Percentiles rank a stretch among this genome's conserved stretches.
phyloP scores from a whole-genome alignment of 2,329 filamentous ascomycete species.

The Sporothrix pseudoabietina region DNA sequence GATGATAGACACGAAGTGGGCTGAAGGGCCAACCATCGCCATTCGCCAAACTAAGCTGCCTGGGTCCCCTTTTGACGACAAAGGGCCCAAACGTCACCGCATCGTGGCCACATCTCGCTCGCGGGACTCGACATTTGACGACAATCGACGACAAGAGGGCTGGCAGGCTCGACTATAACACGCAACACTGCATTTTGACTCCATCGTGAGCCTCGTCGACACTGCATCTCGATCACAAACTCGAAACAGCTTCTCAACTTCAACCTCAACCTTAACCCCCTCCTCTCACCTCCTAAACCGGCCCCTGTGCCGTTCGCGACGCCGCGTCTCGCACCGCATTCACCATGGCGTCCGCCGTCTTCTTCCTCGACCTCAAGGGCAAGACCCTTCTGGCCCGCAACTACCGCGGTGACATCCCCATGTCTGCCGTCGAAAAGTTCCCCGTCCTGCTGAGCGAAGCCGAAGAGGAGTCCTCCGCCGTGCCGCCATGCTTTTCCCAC shows the following conservation, averaged over 20 bases:
- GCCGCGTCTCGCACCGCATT: background rate
- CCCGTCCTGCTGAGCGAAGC: slow-evolving; percentile 93
- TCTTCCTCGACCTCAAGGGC: slow-evolving; percentile 99
- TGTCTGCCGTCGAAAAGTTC: slow-evolving; percentile 99
- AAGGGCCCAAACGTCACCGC: slow-evolving; percentile 22
- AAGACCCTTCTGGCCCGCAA: slow-evolving; percentile 99
- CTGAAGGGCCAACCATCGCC: slow-evolving; percentile 23
- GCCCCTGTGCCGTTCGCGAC: slow-evolving; percentile 13
- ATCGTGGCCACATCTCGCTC: slow-evolving; percentile 23
- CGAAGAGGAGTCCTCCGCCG: slow-evolving; percentile 97
- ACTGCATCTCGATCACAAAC: background rate
- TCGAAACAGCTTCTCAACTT: background rate
- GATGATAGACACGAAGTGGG: slow-evolving; percentile 7
- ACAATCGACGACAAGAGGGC: background rate
- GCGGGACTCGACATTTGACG: slow-evolving; percentile 7
- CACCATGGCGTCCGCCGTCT: slow-evolving; percentile 92
- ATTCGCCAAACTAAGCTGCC: slow-evolving; percentile 19
- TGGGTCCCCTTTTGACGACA: slow-evolving; percentile 25
- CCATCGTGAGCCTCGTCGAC: background rate
- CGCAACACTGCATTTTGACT: background rate
- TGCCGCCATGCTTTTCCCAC: slow-evolving; percentile 95
- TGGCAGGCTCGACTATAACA: background rate
- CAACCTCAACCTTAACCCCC: background rate
- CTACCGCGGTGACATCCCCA: slow-evolving; percentile 97
- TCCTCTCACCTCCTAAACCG: background rate